Evolutionary conservation across 192 early-diverging fungal genomes (phyloP).

Genomic region (Borealophlyctis nickersoniae): DNA sequence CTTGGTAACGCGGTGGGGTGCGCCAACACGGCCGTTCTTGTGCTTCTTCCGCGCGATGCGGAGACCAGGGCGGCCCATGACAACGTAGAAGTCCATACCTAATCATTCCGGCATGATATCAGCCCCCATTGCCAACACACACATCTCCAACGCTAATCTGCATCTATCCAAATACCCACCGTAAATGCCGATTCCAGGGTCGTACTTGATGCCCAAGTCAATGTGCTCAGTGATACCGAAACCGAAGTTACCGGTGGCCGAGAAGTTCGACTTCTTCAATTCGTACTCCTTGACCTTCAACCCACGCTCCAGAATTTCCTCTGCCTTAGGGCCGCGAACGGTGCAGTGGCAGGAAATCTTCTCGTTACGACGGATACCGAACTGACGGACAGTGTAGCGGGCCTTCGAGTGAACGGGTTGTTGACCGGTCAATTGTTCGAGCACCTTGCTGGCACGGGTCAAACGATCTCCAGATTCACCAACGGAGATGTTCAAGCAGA

Average conservation of each 20-base stretch:
- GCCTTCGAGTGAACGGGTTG: conserved; percentile 99
- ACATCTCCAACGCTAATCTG: neutral
- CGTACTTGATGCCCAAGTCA: conserved; percentile 99
- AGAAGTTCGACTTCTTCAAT: conserved; percentile 93
- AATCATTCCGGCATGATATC: neutral
- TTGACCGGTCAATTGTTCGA: conserved; percentile 99
- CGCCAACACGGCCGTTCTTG: conserved; percentile 77
- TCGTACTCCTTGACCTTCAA: conserved; percentile 99
- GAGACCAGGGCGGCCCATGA: conserved; percentile 97
- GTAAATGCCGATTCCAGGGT: conserved; percentile 96
- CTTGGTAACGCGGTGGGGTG: conserved; percentile 89
- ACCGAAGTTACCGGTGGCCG: conserved; percentile 97
- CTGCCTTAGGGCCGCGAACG: conserved; percentile 90
- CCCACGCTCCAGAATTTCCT: conserved; percentile 99
- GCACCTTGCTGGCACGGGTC: conserved; percentile 99
- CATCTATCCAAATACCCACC: conserved; percentile 48
- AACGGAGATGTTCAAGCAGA: conserved; percentile 99
- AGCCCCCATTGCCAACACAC: neutral
- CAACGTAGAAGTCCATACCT: conserved; percentile 98
- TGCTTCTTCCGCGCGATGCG: conserved; percentile 93
- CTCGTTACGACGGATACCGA: conserved; percentile 99
- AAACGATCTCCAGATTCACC: conserved; percentile 97
- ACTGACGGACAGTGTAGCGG: conserved; percentile 99
- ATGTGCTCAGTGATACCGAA: conserved; percentile 99
- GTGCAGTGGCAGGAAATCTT: conserved; percentile 99